Evolutionary conservation across 306 rosid species (phyloP).

Genomic region (Cyamopsis tetragonoloba): DNA sequence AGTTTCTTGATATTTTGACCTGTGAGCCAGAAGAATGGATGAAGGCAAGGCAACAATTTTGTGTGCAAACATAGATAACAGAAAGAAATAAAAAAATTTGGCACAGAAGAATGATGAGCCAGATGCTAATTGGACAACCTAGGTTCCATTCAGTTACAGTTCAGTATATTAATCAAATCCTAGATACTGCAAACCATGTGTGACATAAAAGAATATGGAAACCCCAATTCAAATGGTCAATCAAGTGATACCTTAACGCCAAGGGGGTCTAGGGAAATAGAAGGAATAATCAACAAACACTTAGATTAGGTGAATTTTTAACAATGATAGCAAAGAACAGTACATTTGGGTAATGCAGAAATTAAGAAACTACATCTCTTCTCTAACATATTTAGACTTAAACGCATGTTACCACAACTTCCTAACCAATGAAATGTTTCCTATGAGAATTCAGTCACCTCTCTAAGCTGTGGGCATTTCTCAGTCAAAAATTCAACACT

Average conservation of each 20-base stretch:
- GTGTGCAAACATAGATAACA: neutral
- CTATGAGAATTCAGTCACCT: conserved; percentile 1
- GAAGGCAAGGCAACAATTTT: neutral
- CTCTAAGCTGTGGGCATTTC: neutral
- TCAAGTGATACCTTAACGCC: neutral
- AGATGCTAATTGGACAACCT: neutral
- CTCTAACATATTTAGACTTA: neutral
- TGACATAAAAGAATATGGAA: neutral
- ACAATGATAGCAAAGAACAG: neutral
- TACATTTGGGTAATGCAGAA: conserved; percentile 3
- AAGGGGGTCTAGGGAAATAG: neutral
- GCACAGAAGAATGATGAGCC: neutral
- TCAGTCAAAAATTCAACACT: conserved; percentile 14
- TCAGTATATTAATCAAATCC: neutral
- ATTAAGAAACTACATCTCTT: neutral
- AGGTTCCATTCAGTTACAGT: neutral
- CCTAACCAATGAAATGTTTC: conserved; percentile 7
- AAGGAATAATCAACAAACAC: neutral
- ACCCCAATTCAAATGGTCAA: neutral
- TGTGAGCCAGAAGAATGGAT: neutral
- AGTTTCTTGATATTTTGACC: too few species aligned
- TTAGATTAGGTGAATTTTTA: neutral
- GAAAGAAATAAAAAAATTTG: neutral
- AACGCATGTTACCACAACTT: neutral
- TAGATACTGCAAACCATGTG: neutral